Conservation (phyloP, 2,329 filamentous ascomycete genomes). For the Clonostachys rhizophaga region DNA sequence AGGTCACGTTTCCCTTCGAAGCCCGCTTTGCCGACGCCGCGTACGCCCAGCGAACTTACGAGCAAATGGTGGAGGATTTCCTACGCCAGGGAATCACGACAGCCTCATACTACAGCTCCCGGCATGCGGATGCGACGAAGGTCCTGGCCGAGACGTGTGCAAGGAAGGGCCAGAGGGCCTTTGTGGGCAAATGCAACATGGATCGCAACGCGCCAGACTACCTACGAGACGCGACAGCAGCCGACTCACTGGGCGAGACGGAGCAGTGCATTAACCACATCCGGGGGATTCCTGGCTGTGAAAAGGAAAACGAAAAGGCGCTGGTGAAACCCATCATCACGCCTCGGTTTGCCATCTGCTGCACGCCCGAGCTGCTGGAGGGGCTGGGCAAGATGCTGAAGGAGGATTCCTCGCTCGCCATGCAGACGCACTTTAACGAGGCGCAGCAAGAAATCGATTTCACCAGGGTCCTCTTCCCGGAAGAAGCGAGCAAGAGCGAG, state of each 20-base stretch:
- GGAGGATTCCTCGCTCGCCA: constrained; percentile 30
- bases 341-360: constrained; percentile 63
- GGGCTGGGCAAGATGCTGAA: constrained; percentile 52
- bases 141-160: constrained; percentile 51
- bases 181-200: constrained; percentile 62
- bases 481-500: constrained; percentile 41
- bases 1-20: constrained; percentile 62
- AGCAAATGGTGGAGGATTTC: constrained; percentile 48
- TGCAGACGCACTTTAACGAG: constrained; percentile 67
- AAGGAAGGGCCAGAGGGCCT: constrained; percentile 48
- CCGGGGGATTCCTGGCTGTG: constrained; percentile 7
- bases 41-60: constrained; percentile 49
- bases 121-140: constrained; percentile 50
- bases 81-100: constrained; percentile 59
- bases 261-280: constrained; percentile 42
- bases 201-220: constrained; percentile 50
- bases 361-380: constrained; percentile 53
- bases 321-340: constrained; percentile 65
- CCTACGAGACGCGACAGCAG: constrained; percentile 39
- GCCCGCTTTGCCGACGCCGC: constrained; percentile 49
- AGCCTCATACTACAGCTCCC: constrained; percentile 54
- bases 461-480: constrained; percentile 50
- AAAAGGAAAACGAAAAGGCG: constrained; percentile 33
- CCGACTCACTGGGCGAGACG: constrained; percentile 44
- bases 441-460: constrained; percentile 53